phyloP scores from a whole-genome alignment of 1,139 yeast genomes.

The Kodamaea ohmeri region DNA sequence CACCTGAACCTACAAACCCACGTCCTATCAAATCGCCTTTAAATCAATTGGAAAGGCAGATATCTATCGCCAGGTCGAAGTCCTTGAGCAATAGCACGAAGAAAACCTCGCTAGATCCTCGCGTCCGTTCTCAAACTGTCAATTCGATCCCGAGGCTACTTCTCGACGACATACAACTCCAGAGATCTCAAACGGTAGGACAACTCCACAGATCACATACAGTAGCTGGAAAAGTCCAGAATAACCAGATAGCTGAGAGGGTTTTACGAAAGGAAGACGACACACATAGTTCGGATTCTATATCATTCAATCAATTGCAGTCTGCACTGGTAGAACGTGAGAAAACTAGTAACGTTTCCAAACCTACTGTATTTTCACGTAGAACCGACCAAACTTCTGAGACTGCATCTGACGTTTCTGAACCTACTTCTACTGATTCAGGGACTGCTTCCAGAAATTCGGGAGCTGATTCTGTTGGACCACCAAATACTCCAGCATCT shows the following conservation, averaged over 20 bases:
- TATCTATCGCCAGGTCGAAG: slow-evolving; percentile 15
- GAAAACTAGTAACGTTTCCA: too few relatives aligned
- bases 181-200: not conserved
- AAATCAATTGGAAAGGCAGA: slow-evolving; percentile 16
- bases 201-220: slow-evolving; percentile 1
- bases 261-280: not conserved
- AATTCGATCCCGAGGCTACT: not conserved
- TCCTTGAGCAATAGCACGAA: slow-evolving; percentile 2
- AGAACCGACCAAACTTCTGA: too few relatives aligned
- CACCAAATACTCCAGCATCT: not conserved
- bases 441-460: not conserved
- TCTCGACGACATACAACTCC: not conserved
- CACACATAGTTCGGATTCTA: not conserved
- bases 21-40: slow-evolving; percentile 14
- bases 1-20: not conserved
- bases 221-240: not conserved
- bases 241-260: not conserved
- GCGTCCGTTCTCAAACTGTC: not conserved
- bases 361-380: too few relatives aligned
- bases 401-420: too few relatives aligned
- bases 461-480: not conserved
- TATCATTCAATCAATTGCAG: too few relatives aligned
- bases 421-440: too few relatives aligned
- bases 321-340: too few relatives aligned
- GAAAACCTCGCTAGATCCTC: not conserved